phyloP scores from a whole-genome alignment of 2,329 filamentous ascomycete species.

The Trichoderma semiorbis region DNA sequence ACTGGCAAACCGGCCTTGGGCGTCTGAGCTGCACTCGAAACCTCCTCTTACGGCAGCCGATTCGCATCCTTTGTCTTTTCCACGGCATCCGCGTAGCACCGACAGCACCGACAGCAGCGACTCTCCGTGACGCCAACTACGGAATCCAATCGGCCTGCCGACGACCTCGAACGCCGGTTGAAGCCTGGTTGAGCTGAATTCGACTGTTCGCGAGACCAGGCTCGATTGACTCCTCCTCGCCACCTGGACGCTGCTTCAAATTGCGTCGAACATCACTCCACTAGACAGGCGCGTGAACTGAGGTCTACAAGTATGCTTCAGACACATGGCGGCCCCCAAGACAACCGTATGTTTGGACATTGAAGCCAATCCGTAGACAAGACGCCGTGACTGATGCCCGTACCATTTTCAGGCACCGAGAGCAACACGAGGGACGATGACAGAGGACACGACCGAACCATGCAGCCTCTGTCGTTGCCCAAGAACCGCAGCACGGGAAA shows the following conservation, averaged over 20 bases:
- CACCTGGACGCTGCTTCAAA: background rate
- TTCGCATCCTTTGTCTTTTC: slow-evolving; percentile 2
- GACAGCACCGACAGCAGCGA: background rate
- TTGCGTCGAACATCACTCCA: slow-evolving; percentile 19
- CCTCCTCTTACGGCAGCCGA: background rate
- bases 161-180: slow-evolving; percentile 16
- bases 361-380: slow-evolving; percentile 5
- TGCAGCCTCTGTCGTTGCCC: slow-evolving; percentile 50
- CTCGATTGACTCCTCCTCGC: background rate
- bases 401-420: slow-evolving; percentile 31
- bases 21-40: background rate
- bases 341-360: slow-evolving; percentile 35
- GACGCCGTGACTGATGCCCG: slow-evolving; percentile 24
- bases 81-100: slow-evolving; percentile 16
- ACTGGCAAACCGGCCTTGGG: background rate
- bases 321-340: slow-evolving; percentile 41
- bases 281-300: slow-evolving; percentile 6
- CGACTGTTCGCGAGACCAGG: background rate
- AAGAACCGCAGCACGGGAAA: slow-evolving; percentile 67
- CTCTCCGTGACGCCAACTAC: background rate
- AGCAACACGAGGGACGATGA: slow-evolving; percentile 33
- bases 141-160: background rate
- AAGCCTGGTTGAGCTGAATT: slow-evolving; percentile 8
- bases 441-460: slow-evolving; percentile 45
- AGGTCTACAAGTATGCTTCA: slow-evolving; percentile 41